Evolutionary conservation across 352 stramenopile species (phyloP).

Genomic region (Pythium chondricola): DNA sequence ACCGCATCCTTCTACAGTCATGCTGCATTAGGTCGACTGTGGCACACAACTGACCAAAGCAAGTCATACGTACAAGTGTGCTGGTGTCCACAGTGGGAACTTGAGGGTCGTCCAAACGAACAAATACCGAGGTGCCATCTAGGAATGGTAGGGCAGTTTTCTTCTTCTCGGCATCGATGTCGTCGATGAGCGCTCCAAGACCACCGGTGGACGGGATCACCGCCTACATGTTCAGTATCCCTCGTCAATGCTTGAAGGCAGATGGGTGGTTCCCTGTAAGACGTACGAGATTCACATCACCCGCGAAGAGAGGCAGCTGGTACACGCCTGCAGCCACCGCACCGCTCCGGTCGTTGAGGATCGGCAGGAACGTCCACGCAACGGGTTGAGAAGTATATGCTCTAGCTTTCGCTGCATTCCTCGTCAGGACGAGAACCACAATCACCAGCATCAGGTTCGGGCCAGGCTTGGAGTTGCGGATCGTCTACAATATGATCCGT

Average conservation of each 20-base stretch:
- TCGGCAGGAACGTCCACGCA: conserved; percentile 58
- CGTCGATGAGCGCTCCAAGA: conserved; percentile 27
- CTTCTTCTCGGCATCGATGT: conserved; percentile 38
- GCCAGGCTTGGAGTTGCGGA: conserved; percentile 29
- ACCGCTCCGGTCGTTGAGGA: conserved; percentile 28
- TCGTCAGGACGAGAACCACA: conserved; percentile 42
- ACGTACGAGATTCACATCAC: conserved; percentile 55
- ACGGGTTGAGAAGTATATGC: conserved; percentile 35
- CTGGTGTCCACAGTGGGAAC: conserved; percentile 22
- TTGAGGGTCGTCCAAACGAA: conserved; percentile 61
- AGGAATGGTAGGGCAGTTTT: conserved; percentile 31
- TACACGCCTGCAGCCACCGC: conserved; percentile 30
- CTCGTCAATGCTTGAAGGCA: background rate
- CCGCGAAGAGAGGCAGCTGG: conserved; percentile 59
- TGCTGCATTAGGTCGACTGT: background rate
- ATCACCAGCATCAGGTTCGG: conserved; percentile 36
- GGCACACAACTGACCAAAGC: too few species aligned
- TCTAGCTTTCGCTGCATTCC: conserved; percentile 35
- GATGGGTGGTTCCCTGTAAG: background rate
- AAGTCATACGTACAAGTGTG: conserved; percentile 7
- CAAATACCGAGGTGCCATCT: conserved; percentile 45
- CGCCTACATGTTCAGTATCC: conserved; percentile 21
- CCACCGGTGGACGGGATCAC: conserved; percentile 22
- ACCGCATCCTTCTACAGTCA: conserved; percentile 18
- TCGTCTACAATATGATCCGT: too few species aligned